phyloP scores from a whole-genome alignment of 2,329 filamentous ascomycete species.

The Chrysoporthe austroafricana region DNA sequence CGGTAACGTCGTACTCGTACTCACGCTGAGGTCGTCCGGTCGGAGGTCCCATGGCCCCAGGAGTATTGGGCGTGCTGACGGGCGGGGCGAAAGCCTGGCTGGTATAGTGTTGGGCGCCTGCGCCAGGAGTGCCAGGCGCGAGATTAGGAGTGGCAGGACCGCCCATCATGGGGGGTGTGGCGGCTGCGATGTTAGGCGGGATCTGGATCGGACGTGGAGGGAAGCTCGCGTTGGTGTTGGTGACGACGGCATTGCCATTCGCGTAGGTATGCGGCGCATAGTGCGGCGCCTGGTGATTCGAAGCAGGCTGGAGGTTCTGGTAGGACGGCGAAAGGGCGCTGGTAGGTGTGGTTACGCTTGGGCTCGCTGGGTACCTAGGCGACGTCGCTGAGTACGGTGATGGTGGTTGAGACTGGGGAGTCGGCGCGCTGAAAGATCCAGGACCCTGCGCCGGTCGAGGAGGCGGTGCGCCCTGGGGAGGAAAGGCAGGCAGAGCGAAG shows the following conservation, averaged over 20 bases:
- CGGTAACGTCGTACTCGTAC: slow-evolving; percentile 74
- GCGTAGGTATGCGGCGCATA: slow-evolving; percentile 29
- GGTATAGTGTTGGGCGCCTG: slow-evolving; percentile 18
- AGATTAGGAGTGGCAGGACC: slow-evolving; percentile 17
- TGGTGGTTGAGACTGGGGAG: slow-evolving; percentile 19
- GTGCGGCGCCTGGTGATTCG: slow-evolving; percentile 35
- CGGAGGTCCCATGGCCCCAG: slow-evolving; percentile 59
- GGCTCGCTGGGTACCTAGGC: slow-evolving; percentile 22
- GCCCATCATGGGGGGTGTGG: slow-evolving; percentile 16
- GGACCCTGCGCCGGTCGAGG: background rate
- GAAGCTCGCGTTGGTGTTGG: slow-evolving; percentile 28
- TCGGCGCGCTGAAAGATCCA: slow-evolving; percentile 4
- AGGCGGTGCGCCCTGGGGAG: slow-evolving; percentile 5
- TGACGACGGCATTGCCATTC: slow-evolving; percentile 34
- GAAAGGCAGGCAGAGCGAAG: slow-evolving; percentile 50
- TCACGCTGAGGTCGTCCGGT: slow-evolving; percentile 66
- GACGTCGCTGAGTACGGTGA: slow-evolving; percentile 21
- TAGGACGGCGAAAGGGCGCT: slow-evolving; percentile 44
- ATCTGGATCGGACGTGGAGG: slow-evolving; percentile 26
- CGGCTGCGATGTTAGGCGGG: background rate
- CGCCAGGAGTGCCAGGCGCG: slow-evolving; percentile 24
- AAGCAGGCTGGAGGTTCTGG: slow-evolving; percentile 34
- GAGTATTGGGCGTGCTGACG: slow-evolving; percentile 31
- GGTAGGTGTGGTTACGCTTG: slow-evolving; percentile 25
- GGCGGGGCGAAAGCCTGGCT: slow-evolving; percentile 27